Evolutionary conservation across 179 eudicot genomes (phyloP).

Genomic region (Silene coronaria): DNA sequence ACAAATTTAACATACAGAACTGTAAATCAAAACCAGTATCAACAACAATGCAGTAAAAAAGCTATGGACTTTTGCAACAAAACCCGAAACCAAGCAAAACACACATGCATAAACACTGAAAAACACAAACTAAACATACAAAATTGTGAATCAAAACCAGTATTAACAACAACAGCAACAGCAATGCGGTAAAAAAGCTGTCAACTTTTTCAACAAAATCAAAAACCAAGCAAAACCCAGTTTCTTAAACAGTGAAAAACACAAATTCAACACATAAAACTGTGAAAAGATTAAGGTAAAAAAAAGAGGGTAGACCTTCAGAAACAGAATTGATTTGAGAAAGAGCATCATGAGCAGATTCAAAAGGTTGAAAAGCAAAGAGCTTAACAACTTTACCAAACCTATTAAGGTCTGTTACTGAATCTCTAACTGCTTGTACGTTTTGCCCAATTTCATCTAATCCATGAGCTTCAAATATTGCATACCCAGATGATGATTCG

Average conservation of each 20-base stretch:
- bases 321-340: slow-evolving; percentile 79
- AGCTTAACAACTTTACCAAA: slow-evolving; percentile 80
- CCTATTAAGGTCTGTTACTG: slow-evolving; percentile 62
- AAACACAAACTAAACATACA: not conserved
- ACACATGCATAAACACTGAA: not conserved
- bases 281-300: not conserved
- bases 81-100: not conserved
- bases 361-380: slow-evolving; percentile 62
- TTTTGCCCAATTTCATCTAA: slow-evolving; percentile 89
- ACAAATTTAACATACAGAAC: not conserved
- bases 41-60: not conserved
- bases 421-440: slow-evolving; percentile 67
- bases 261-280: not conserved
- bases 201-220: not conserved
- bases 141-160: not conserved
- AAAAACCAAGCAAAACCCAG: not conserved
- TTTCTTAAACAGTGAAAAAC: not conserved
- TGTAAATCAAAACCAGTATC: too few relatives aligned
- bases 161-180: too few relatives aligned
- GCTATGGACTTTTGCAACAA: not conserved
- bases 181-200: not conserved
- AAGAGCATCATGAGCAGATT: slow-evolving; percentile 80
- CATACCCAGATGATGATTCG: slow-evolving; percentile 75
- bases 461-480: slow-evolving; percentile 57
- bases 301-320: slow-evolving; percentile 49